These are phyloP conservation scores for Kwoniella bestiolae DNA, from an alignment of 768 basidiomycete species.

Conservation along the genomic window DNA sequence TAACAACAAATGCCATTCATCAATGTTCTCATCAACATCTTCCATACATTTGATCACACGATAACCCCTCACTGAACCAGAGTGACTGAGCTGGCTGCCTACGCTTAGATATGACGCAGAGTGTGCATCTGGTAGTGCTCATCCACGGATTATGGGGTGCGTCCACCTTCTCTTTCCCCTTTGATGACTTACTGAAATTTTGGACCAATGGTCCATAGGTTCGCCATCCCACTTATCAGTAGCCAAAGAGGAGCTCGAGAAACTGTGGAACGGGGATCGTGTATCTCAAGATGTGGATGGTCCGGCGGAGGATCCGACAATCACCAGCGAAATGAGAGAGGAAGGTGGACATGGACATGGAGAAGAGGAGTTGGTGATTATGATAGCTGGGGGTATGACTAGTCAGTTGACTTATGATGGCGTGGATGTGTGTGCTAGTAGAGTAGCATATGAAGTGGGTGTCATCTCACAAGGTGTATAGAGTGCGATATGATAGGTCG, in stretches of 20 bases:
- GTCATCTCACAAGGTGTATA: no score
- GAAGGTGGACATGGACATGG: neutral
- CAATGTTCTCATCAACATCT: no score
- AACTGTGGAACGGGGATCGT: slow-evolving; percentile 10
- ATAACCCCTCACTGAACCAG: no score
- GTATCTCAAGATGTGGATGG: slow-evolving; percentile 15
- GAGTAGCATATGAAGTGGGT: slow-evolving; percentile 45
- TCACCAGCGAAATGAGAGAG: slow-evolving; percentile 1
- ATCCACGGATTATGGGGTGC: slow-evolving; percentile 51
- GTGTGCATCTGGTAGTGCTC: slow-evolving; percentile 43
- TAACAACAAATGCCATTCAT: no score
- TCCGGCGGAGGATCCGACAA: slow-evolving; percentile 20
- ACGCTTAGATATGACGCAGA: neutral
- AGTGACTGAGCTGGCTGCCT: no score
- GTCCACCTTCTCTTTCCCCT: neutral
- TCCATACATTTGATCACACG: no score
- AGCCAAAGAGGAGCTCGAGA: slow-evolving; percentile 36
- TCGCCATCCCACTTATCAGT: slow-evolving; percentile 23
- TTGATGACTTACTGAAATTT: neutral
- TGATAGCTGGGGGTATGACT: slow-evolving; percentile 44
- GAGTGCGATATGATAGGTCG: no score
- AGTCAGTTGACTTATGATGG: slow-evolving; percentile 48
- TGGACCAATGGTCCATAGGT: neutral
- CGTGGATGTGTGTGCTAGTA: slow-evolving; percentile 44
- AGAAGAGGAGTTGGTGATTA: slow-evolving; percentile 31